Base-by-base conservation (phyloP, 2,329 filamentous ascomycete species). In the Pseudogymnoascus sp. region DNA sequence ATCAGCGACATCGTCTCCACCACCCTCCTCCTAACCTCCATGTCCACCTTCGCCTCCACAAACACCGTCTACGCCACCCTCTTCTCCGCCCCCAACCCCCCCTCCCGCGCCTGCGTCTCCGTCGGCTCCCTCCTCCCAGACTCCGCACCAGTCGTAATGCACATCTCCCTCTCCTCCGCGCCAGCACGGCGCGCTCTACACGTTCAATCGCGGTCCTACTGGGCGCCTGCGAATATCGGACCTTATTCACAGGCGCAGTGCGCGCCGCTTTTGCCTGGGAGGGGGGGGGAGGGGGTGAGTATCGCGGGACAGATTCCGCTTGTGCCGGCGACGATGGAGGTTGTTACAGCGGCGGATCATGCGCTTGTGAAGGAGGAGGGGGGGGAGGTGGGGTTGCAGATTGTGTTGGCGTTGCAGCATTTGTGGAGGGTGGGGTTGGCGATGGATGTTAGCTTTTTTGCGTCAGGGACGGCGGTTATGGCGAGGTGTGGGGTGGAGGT, bases 191-290 rank as follows among this genome's bases (percentile, higher is more conserved):
- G 81, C 62, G 85, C 85, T 0, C 82, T 98, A 1, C 95, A 99
- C 74, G 93, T 99, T 5, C 95, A 98, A 76, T 93, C 90, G 3
- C 82, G 90, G 41, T 96, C 92, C 10, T 98, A 98, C 80, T 99
- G 95, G 95, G 95, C 95, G 0, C 95, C 95, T 0, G 93, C 95
- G 19, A 98, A 98, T 72, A 98, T 99, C 63, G 95, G 95, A 0
- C 95, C 95, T 0, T 98, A 98, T 76, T 97, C 93, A 64, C 95
- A 99, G 77, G 92, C 92, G 3, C 86, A 95, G 61, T 80, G 83
- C 1, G 77, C 85, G 10, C 79, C 79, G 10, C 71, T 80, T 3
- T 34, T 64, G 6, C 31, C 61, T 1, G 16, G 57, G n/a, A 4
- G 10, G 16, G 19, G 19, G 23, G 21, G 1, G 2, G 48, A 54